Evolutionary conservation across 371 early-diverging fungal genomes (phyloP), one percentile per base, ranked within the genome.

Genomic region (Apophysomyces ossiformis): DNA sequence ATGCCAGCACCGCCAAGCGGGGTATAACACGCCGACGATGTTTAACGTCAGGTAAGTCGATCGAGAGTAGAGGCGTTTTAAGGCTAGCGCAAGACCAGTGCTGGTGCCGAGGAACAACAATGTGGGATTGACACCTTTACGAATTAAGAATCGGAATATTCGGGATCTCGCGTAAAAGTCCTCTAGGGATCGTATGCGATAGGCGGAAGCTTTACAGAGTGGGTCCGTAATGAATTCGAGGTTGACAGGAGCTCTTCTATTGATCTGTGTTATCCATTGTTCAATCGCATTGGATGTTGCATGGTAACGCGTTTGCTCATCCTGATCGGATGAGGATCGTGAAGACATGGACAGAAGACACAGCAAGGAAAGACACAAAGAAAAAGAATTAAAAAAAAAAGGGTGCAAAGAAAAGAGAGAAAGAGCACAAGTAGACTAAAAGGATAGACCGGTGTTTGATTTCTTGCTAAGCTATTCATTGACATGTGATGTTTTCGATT

Each of bases 21-120:
- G 85, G 36, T 84, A 84, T 2, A 74, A 41, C 3, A 79, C 83
- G 12, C 83, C 85, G 0, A 84, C 26, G 11, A 75, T 57, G 50
- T 73, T 70, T 37, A 81, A 50, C 0, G 75, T 60, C 6, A 82
- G 68, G 36, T 67, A 72, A 1, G 70, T 63, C 1, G 73, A 74
- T 18, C 64, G 67, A 18, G 43, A 63, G 56, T 81, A 85, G 15
- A 77, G 56, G 41, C 79, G 70, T 18, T 70, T 60, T 4, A 70
- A 32, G 2, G 63, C 58, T 32, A 60, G 73, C 7, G 58, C 66
- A 8, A 74, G 43, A 13, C 70, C 66, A 8, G 71, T 68, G 13
- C 66, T 71, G 35, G 72, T 54, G 13, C 70, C 47, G 0, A 71
- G 61, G 44, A 82, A 79, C 38, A 82, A 16, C 1, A 76, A 35